phyloP scores from a whole-genome alignment of 176 grass and related monocot genomes.

The Triticum monococcum region DNA sequence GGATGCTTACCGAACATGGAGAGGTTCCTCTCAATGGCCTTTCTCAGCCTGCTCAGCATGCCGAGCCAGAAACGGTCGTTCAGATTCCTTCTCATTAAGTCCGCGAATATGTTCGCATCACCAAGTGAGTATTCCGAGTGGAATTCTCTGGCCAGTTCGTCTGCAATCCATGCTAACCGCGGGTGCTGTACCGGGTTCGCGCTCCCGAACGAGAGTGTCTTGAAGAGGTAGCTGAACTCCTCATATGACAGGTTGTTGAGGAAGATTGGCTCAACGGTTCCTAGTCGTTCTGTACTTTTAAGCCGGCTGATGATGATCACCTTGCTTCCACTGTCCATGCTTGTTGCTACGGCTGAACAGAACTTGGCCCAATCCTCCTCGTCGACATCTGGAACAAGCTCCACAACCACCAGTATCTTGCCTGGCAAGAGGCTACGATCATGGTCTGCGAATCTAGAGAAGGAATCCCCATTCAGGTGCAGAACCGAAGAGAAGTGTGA shows the following conservation, averaged over 20 bases:
- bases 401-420: neutral
- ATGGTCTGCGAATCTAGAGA: neutral
- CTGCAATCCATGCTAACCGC: neutral
- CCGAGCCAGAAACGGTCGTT: neutral
- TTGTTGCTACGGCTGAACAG: neutral
- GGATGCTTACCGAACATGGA: neutral
- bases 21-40: neutral
- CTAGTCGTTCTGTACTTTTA: no score
- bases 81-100: neutral
- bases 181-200: neutral
- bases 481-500: neutral
- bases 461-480: neutral
- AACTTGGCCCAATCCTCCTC: neutral
- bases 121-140: neutral
- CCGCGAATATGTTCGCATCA: rapidly evolving
- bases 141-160: neutral
- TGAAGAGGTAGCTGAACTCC: slow-evolving; percentile 19
- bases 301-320: no score
- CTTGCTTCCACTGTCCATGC: no score
- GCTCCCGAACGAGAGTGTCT: neutral
- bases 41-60: neutral
- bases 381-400: neutral
- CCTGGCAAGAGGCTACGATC: neutral
- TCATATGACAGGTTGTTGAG: neutral
- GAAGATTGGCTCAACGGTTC: neutral